Base-by-base conservation (phyloP, 164 flowering plant species). In the Santalum album region DNA sequence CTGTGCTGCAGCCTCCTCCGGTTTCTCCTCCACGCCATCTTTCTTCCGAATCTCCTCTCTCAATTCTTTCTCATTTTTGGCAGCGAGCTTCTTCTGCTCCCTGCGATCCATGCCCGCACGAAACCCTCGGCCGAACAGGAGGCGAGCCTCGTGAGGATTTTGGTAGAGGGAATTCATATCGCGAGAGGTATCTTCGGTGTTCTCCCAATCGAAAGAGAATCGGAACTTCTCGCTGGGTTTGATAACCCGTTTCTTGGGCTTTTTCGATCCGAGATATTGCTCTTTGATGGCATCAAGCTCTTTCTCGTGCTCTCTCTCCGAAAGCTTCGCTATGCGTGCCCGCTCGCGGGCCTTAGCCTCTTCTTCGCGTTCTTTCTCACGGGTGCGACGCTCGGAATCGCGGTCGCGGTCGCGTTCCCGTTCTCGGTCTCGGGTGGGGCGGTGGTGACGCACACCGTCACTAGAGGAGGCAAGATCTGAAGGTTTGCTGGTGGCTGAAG, bases 161-260 rank as follows among this genome's bases (percentile, higher is more conserved):
- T 90, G 97, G 58, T 90, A 90, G 15, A 90, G 69, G 4, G 40
- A 23, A 47, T 89, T 89, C 95, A 86, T 86, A 51, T 89, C 96
- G 2, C 89, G 74, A 0, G 92, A 86, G 9, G 97, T 89, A 57
- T 89, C 97, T 54, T 89, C 97, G 0, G 92, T 82, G 72, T 89
- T 89, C 72, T 89, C 97, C 97, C 97, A 89, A 62, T 89, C 95
- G 62, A 89, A 89, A 0, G 97, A 89, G 55, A 89, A 89, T 3
- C 97, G 68, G 48, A 89, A 89, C 74, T 89, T 89, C 81, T 89
- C 95, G 60, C 95, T 86, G 0, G 95, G 91, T 61, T 86, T 88
- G 39, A 89, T 89, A 1, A 86, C 95, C 22, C 95, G 69, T 65
- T 89, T 89, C 73, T 89, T 89, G 11, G 97, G 97, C 54, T 89